Percentiles rank a stretch among this genome's conserved stretches.
Evolutionary conservation across 2,329 filamentous ascomycete species (phyloP).

Genomic region (Scopulariopsis brevicaulis): DNA sequence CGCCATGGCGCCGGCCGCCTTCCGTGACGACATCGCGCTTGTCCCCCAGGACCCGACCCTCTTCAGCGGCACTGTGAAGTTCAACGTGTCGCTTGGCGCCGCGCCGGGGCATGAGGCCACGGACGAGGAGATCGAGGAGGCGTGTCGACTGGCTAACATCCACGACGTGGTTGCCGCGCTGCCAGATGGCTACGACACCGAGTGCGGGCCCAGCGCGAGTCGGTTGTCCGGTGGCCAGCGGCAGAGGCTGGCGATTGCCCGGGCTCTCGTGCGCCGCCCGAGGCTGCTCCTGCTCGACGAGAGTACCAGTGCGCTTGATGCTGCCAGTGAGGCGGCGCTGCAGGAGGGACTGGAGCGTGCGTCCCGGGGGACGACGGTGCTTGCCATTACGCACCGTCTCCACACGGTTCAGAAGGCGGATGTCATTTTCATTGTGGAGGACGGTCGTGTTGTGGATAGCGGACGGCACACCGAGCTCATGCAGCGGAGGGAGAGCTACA

Average conservation of each 20-base stretch:
- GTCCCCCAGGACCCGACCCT: slow-evolving; percentile 48
- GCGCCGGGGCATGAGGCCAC: slow-evolving; percentile 41
- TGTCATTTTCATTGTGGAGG: slow-evolving; percentile 45
- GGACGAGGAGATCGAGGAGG: slow-evolving; percentile 51
- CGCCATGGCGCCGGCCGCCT: slow-evolving; percentile 25
- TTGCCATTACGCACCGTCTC: slow-evolving; percentile 46
- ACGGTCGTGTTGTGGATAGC: slow-evolving; percentile 27
- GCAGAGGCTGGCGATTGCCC: slow-evolving; percentile 67
- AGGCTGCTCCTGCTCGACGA: slow-evolving; percentile 70
- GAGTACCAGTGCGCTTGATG: slow-evolving; percentile 68
- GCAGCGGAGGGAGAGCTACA: slow-evolving; percentile 16
- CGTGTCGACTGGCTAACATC: slow-evolving; percentile 58
- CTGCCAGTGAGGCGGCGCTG: slow-evolving; percentile 54
- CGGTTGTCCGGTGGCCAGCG: slow-evolving; percentile 69
- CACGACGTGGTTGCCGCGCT: slow-evolving; percentile 54
- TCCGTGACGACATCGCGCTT: slow-evolving; percentile 40
- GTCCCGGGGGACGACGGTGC: slow-evolving; percentile 39
- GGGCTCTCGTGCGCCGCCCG: slow-evolving; percentile 62
- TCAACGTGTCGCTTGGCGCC: slow-evolving; percentile 44
- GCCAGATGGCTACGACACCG: slow-evolving; percentile 55
- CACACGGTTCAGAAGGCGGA: slow-evolving; percentile 45
- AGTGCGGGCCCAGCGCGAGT: slow-evolving; percentile 60
- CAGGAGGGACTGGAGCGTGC: slow-evolving; percentile 54
- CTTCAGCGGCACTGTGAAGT: slow-evolving; percentile 42
- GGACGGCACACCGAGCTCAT: slow-evolving; percentile 12